These are phyloP conservation scores for Syncephalis plumigaleata DNA, from an alignment of 371 early-diverging fungal genomes.

Conservation along the genomic window DNA sequence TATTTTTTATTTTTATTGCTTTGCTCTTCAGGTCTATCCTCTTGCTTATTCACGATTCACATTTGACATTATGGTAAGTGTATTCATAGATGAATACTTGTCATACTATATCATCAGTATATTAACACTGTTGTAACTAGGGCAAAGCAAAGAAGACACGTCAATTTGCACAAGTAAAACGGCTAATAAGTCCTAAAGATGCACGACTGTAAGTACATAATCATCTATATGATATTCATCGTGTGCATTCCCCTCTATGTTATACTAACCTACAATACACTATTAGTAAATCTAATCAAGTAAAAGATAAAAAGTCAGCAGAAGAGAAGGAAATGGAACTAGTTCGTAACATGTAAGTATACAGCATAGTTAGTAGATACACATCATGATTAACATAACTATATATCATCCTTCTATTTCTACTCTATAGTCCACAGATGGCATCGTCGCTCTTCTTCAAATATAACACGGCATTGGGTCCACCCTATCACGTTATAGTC, in stretches of 20 bases:
- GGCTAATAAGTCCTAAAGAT: conserved; percentile 82
- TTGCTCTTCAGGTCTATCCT: no score
- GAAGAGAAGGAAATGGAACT: conserved; percentile 45
- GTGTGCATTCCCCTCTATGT: no score
- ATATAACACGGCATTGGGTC: conserved; percentile 90
- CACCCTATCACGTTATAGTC: conserved; percentile 96
- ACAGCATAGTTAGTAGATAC: not conserved
- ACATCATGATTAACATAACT: conserved; percentile 1
- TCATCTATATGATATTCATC: no score
- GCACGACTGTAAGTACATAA: conserved; percentile 45
- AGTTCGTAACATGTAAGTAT: conserved; percentile 66
- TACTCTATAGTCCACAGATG: conserved; percentile 54
- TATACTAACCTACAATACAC: no score
- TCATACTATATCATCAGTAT: not conserved
- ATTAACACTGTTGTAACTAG: no score
- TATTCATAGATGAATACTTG: no score
- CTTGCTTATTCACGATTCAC: no score
- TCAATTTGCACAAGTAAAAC: conserved; percentile 85
- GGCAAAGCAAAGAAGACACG: conserved; percentile 83
- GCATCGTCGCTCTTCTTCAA: conserved; percentile 93
- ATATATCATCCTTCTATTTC: not conserved
- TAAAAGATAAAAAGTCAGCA: conserved; percentile 51
- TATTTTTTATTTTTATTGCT: no score
- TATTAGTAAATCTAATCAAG: conserved; percentile 54
- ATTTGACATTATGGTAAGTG: no score